Base-by-base conservation (phyloP, 768 basidiomycete genomes). In the Suillus fuscotomentosus region DNA sequence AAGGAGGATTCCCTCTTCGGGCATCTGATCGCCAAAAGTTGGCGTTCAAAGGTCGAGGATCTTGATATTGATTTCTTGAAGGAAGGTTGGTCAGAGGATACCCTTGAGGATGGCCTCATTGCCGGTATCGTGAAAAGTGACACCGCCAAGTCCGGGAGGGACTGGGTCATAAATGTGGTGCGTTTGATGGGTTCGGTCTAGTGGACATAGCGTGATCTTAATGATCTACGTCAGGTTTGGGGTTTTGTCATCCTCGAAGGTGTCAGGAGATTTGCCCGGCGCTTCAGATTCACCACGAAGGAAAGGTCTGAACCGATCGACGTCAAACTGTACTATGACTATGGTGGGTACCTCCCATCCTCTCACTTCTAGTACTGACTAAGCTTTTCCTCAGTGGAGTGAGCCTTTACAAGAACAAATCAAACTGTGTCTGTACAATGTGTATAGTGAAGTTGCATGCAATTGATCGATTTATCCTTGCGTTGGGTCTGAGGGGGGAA, bases 131-230 rank as follows among this genome's bases (percentile, higher is more conserved):
- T 82, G 31, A 76, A 82, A 69, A 88, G 87, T 69, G 81, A 90
- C 64, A 87, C 86, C 3, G 73, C 79, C 5, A 88, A 87, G 80
- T 87, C 84, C 67, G 78, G 78, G 22, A 82, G 65, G 14, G 79
- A 77, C 10, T 91, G 89, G 89, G 81, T 79, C 63, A 84, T 80
- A 4, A 76, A 86, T 53, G 86, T 88, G 82, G 88, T 86, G 55
- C 67, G 27, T 34, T 24, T 41, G 14, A 36, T 48, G 59, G 31
- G n/a, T 34, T n/a, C 45, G 9, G 41, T 51, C 10, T n/a, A 17
- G 55, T 38, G 7, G 45, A 31, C 17, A 27, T 13, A 36, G 36
- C 2, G 1, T 31, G 57, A 17, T 22, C 27, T 42, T 20, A 43
- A 65, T 34, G 3, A 45, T 15, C 41, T 39, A 48, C 11, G n/a